Percentiles rank a stretch among this genome's conserved stretches.
Evolutionary conservation across 2,329 filamentous ascomycete genomes (phyloP).

Genomic region (Plenodomus lindquistii): DNA sequence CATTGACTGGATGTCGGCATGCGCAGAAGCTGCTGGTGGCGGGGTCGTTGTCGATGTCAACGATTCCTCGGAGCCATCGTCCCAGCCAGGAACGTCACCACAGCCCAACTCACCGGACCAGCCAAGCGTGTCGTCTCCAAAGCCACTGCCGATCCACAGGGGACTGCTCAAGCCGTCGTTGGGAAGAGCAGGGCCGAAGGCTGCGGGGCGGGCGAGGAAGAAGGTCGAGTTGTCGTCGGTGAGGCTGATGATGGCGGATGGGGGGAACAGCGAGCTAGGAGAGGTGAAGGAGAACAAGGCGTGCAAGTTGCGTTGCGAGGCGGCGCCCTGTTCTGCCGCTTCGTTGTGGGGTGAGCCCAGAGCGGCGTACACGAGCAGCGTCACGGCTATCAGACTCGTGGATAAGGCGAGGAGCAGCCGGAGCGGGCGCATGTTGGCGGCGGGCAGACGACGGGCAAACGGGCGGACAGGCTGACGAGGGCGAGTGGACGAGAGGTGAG

Average conservation of each 20-base stretch:
- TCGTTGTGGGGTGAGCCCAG: constrained; percentile 27
- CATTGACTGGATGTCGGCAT: constrained; percentile 88
- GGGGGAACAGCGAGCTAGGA: constrained; percentile 86
- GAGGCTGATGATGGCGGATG: constrained; percentile 92
- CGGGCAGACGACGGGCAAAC: neutral
- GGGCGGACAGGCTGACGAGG: constrained; percentile 7
- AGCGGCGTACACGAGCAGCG: constrained; percentile 49
- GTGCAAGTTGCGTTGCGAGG: constrained; percentile 40
- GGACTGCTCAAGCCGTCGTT: constrained; percentile 79
- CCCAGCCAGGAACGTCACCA: constrained; percentile 91
- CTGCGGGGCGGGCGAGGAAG: constrained; percentile 89
- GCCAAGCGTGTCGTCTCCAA: constrained; percentile 73
- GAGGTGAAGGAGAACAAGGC: constrained; percentile 55
- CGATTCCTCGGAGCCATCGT: constrained; percentile 51
- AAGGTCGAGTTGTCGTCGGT: constrained; percentile 98
- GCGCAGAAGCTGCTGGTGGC: constrained; percentile 46
- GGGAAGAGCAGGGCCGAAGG: constrained; percentile 83
- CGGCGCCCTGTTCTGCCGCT: constrained; percentile 11
- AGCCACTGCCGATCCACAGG: constrained; percentile 91
- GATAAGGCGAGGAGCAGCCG: constrained; percentile 48
- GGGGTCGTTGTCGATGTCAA: constrained; percentile 3
- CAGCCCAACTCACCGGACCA: constrained; percentile 88
- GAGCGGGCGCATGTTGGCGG: constrained; percentile 41
- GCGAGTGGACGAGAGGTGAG: constrained; percentile 1
- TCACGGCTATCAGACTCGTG: constrained; percentile 49